phyloP scores from a whole-genome alignment of 2,329 filamentous ascomycete species.

The Gnomoniopsis sp. region DNA sequence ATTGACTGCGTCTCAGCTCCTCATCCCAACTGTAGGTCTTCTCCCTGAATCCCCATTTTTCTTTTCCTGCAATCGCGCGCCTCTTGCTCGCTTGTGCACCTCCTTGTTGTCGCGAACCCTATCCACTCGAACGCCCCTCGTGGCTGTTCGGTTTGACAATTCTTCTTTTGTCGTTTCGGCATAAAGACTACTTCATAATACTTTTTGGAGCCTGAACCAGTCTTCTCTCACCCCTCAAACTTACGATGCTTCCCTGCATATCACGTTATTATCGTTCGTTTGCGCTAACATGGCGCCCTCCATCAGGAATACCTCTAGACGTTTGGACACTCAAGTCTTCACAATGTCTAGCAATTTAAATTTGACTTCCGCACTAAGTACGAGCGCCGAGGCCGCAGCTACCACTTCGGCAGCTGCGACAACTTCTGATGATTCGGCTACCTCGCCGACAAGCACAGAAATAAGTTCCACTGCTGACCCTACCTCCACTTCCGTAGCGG shows the following conservation, averaged over 20 bases:
- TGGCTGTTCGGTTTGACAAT: not conserved
- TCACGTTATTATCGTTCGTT: not conserved
- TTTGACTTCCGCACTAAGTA: slow-evolving; percentile 9
- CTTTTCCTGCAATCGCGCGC: slow-evolving; percentile 7
- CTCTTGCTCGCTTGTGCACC: slow-evolving; percentile 2
- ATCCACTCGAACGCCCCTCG: not conserved
- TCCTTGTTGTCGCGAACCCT: not conserved
- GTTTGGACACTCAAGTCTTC: slow-evolving; percentile 2
- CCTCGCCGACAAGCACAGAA: slow-evolving; percentile 12
- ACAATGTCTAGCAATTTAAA: slow-evolving; percentile 18
- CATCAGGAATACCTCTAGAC: slow-evolving; percentile 11
- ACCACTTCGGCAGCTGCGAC: slow-evolving; percentile 10
- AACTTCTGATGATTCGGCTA: slow-evolving; percentile 4
- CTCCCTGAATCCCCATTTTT: not conserved
- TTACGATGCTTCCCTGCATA: slow-evolving; percentile 7
- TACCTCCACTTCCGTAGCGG: slow-evolving; percentile 14
- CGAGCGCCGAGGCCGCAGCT: slow-evolving; percentile 11
- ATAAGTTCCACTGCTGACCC: slow-evolving; percentile 18
- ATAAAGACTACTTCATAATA: not conserved
- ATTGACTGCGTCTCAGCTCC: slow-evolving; percentile 1
- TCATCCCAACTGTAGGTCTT: slow-evolving; percentile 14
- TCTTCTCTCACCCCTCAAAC: not conserved
- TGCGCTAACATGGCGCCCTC: slow-evolving; percentile 18
- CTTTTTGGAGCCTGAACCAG: not conserved
- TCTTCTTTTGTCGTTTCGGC: not conserved